Evolutionary conservation across 495 filamentous ascomycete species (phyloP).

Genomic region (Hypomontagnella monticulosa): DNA sequence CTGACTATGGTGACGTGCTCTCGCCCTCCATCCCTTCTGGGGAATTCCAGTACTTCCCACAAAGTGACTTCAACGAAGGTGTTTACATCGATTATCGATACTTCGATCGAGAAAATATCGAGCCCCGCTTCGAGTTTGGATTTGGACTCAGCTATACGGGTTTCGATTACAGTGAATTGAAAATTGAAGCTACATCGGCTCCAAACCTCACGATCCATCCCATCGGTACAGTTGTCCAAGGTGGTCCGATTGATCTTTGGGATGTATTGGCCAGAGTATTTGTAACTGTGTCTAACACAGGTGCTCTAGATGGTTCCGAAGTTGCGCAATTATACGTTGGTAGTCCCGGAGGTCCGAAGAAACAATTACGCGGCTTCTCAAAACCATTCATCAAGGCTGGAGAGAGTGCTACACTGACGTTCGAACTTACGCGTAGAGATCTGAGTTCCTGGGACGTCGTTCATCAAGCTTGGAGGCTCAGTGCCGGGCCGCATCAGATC

Average conservation of each 20-base stretch:
- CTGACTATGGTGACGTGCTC: constrained; percentile 56
- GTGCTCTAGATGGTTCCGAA: constrained; percentile 46
- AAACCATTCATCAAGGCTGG: constrained; percentile 57
- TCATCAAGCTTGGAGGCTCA: constrained; percentile 57
- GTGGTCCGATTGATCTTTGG: constrained; percentile 60
- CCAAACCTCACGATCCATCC: constrained; percentile 1
- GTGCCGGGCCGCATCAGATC: too few species aligned
- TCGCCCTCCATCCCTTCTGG: background rate
- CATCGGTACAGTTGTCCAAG: constrained; percentile 48
- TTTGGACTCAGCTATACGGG: constrained; percentile 70
- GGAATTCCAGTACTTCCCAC: constrained; percentile 48
- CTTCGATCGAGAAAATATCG: constrained; percentile 64
- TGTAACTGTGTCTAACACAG: constrained; percentile 54
- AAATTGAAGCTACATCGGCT: background rate
- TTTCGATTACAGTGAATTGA: constrained; percentile 51
- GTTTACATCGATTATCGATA: constrained; percentile 66
- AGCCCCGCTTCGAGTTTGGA: constrained; percentile 68
- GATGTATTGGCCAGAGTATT: constrained; percentile 56
- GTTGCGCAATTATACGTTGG: constrained; percentile 66
- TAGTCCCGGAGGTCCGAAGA: constrained; percentile 58
- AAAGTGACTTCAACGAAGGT: constrained; percentile 62
- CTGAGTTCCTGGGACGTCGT: constrained; percentile 64
- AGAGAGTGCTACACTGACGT: constrained; percentile 47
- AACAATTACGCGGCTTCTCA: constrained; percentile 64
- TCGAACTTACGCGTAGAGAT: constrained; percentile 62